A percentile compares a stretch with the other conserved stretches of the same genome.
Evolutionary conservation across 1,139 yeast species (phyloP).

Genomic region (Geotrichum fermentans): DNA sequence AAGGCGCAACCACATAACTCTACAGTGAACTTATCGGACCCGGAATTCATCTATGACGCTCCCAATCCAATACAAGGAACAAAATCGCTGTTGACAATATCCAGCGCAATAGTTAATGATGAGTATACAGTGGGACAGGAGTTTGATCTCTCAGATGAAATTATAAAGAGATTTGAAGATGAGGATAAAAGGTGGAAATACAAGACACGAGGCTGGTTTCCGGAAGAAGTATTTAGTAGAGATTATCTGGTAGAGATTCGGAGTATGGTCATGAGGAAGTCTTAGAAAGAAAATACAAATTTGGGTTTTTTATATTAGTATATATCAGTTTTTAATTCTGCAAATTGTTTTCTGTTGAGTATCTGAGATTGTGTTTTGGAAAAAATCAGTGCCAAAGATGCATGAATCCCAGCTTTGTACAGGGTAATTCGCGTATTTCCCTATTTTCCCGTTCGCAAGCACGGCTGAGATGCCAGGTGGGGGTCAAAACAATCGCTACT

Average conservation of each 20-base stretch:
- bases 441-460: no score
- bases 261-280: not conserved
- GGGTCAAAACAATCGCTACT: no score
- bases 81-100: constrained; percentile 17
- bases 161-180: constrained; percentile 43
- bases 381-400: no score
- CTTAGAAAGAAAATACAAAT: not conserved
- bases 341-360: no score
- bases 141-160: constrained; percentile 42
- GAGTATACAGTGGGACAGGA: constrained; percentile 39
- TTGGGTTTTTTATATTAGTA: no score
- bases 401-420: no score
- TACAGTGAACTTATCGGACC: not conserved
- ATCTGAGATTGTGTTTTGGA: no score
- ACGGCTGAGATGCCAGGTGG: no score
- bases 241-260: not conserved
- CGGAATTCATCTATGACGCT: not conserved
- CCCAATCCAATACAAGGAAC: constrained; percentile 18
- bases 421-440: no score
- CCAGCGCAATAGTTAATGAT: constrained; percentile 21
- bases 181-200: constrained; percentile 50
- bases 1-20: constrained; percentile 1
- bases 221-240: constrained; percentile 38
- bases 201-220: constrained; percentile 53
- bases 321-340: no score